Evolutionary conservation across 176 grass and related monocot species (phyloP).

Genomic region (Hordeum vulgare): MorexV3_pseudomolecules_assembly NC_058524.1:370546180-370546679

Average conservation of each 20-base stretch:
- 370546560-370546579: no score
- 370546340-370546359: not conserved
- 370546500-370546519: not conserved
- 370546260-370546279: not conserved
- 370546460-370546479: not conserved
- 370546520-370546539: not conserved
- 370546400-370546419: not conserved
- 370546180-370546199: not conserved
- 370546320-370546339: not conserved
- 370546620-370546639: no score
- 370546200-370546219: not conserved
- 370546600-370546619: no score
- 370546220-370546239: not conserved
- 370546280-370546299: not conserved
- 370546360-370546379: not conserved
- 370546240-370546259: not conserved
- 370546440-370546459: not conserved
- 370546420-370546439: not conserved
- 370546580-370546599: no score
- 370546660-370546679: no score
- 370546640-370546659: no score
- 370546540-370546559: no score
- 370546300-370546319: not conserved
- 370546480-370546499: not conserved
- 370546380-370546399: not conserved